Base-by-base conservation (phyloP, 495 filamentous ascomycete genomes). In the Rusavskia elegans region DNA sequence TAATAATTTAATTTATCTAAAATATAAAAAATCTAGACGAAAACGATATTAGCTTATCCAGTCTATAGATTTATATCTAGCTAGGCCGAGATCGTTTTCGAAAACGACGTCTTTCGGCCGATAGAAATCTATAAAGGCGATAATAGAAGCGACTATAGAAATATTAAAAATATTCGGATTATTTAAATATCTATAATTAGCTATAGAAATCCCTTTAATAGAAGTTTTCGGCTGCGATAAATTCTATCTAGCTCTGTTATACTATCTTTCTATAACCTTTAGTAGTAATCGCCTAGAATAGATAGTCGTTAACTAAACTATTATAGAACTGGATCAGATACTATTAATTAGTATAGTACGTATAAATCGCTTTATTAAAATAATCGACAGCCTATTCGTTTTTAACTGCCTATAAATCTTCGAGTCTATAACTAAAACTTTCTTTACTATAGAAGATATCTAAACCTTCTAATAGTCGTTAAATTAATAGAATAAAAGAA, bases 1-100 rank as follows among this genome's bases (percentile, higher is more conserved):
- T 89, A 83, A 54, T 88, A 89, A 1, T 83, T 83, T 61, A 89
- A 64, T 7, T 76, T 82, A 1, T 88, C 80, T 3, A 89, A 63
- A 7, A 77, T 71, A 54, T 80, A 82, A 11, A 87, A 68, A 0
- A 87, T 62, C 54, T 84, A 81, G 4, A 80, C 77, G 40, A 85
- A 77, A 2, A 82, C 71, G 55, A 84, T 82, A 16, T 16, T 19
- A 16, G 4, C 14, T 17, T 78, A 63, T 5, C 70, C 64, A n/a
- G 64, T 61, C 37, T 16, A 64, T 36, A 51, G 27, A 21, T 11
- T n/a, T 20, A 51, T 50, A 59, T 20, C 6, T 67, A 0, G 83
- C 71, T 64, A 89, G 84, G 1, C 57, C 63, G 3, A 71, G 57
- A 0, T 89, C 85, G 54, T 89, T 89, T 63, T 89, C 85, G 3